Base-by-base conservation (phyloP, 2,329 filamentous ascomycete genomes). In the Aspergillus oerlinghausenensis region DNA sequence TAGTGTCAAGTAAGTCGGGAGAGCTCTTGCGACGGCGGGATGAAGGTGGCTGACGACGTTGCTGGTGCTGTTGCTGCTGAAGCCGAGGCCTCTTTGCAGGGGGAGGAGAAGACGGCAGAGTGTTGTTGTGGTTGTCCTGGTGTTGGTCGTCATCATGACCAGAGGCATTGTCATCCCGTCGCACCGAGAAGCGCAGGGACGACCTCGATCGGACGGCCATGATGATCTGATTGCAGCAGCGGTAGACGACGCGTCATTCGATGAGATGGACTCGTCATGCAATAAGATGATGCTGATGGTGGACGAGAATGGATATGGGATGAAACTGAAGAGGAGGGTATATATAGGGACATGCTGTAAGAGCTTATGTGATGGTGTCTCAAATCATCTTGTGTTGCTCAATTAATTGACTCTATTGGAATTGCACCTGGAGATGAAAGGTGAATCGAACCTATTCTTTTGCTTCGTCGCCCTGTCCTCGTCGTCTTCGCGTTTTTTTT, bases 181-280 rank as follows among this genome's bases (percentile, higher is more conserved):
- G 69, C 66, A 70, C 61, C 56, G 68, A 65, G 62, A 65, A 68
- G 58, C 69, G 70, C 59, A 71, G 63, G 43, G 69, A 69, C 4
- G 69, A 61, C 62, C 67, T 67, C 63, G 70, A 70, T 63, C 68
- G 66, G 59, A 70, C 61, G 54, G 69, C 66, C 71, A 73, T 73
- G 32, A 65, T 43, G 54, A 51, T 35, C 26, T 26, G 38, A 19
- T 59, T 52, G 35, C 49, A 38, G 28, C 29, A 19, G 28, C 35
- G 49, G 45, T 47, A 43, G 26, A 49, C 38, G 19, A 54, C n/a
- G n/a, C 19, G 26, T 50, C 49, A 50, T 50, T n/a, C n/a, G 49
- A 40, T n/a, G 49, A 26, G 29, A 14, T 21, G 50, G 25, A 54
- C 28, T 26, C 19, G 26, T 35, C 49, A 35, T 21, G 29, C n/a